Percentiles rank a stretch among this genome's conserved stretches.
phyloP scores from a whole-genome alignment of 1,284 basidiomycete species.

The Cystodermella granulosa region DNA sequence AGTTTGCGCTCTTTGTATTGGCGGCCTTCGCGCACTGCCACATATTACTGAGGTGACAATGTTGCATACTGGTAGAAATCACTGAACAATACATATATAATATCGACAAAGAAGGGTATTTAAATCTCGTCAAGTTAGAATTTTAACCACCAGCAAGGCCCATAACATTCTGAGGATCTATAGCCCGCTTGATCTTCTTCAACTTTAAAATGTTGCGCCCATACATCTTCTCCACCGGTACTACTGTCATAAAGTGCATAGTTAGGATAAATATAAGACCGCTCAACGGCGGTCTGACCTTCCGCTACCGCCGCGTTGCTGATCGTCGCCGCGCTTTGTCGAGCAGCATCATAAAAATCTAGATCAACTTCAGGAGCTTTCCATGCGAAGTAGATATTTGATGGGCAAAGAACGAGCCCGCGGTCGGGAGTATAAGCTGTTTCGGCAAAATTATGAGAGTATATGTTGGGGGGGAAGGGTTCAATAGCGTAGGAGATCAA shows the following conservation, averaged over 20 bases:
- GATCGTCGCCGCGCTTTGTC: constrained; percentile 38
- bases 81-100: too few relatives aligned
- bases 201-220: constrained; percentile 43
- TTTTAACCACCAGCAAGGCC: constrained; percentile 52
- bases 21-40: too few relatives aligned
- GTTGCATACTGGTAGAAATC: too few relatives aligned
- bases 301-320: constrained; percentile 37
- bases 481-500: constrained; percentile 54
- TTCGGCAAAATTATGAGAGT: constrained; percentile 35
- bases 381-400: constrained; percentile 52
- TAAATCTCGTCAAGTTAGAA: too few relatives aligned
- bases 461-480: constrained; percentile 48
- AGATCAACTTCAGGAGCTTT: constrained; percentile 30
- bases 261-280: constrained; percentile 47
- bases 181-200: constrained; percentile 35
- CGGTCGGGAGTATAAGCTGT: constrained; percentile 51
- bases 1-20: too few relatives aligned
- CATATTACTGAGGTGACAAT: too few relatives aligned
- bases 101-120: too few relatives aligned
- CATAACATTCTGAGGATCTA: constrained; percentile 54
- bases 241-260: constrained; percentile 49
- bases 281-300: constrained; percentile 40
- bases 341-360: constrained; percentile 38
- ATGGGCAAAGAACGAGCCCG: constrained; percentile 37
- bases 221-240: constrained; percentile 43